phyloP scores from a whole-genome alignment of 345 rosid species.

The Citrus sinensis region DNA sequence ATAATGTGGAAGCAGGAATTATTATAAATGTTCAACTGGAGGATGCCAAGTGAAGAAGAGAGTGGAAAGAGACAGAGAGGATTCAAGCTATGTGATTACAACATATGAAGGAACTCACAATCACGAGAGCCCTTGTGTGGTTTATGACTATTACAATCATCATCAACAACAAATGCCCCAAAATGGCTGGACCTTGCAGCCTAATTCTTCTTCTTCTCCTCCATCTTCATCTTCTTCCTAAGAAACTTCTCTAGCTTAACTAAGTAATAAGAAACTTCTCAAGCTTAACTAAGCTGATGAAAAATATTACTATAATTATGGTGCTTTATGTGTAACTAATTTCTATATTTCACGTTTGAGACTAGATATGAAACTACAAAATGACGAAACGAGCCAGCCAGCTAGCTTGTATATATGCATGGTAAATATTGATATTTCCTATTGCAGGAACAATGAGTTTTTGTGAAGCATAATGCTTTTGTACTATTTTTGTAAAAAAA shows the following conservation, averaged over 20 bases:
- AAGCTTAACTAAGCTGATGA: background rate
- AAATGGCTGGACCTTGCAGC: slow-evolving; percentile 10
- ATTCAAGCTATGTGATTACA: slow-evolving; percentile 62
- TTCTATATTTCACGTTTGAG: background rate
- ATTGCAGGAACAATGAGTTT: no score
- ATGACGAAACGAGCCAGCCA: no score
- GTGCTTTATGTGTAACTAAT: background rate
- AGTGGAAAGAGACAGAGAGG: slow-evolving; percentile 73
- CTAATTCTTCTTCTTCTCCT: slow-evolving; percentile 16
- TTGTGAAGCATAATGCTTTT: no score
- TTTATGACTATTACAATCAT: slow-evolving; percentile 35
- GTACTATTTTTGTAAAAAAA: no score
- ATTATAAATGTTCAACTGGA: slow-evolving; percentile 67
- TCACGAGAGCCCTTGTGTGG: slow-evolving; percentile 53
- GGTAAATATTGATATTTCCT: no score
- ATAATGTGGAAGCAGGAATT: slow-evolving; percentile 44
- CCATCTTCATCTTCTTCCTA: slow-evolving; percentile 9
- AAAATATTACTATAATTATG: background rate
- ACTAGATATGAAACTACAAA: background rate
- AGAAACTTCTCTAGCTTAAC: background rate
- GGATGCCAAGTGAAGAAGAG: slow-evolving; percentile 85
- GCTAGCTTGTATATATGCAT: background rate
- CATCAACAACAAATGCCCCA: background rate
- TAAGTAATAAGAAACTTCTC: background rate
- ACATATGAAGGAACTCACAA: slow-evolving; percentile 78